A percentile compares a stretch with the other conserved stretches of the same genome.
These are phyloP conservation scores for Hordeum marinum DNA, from an alignment of 176 grass and related monocot genomes.

Conservation along the genomic window DNA sequence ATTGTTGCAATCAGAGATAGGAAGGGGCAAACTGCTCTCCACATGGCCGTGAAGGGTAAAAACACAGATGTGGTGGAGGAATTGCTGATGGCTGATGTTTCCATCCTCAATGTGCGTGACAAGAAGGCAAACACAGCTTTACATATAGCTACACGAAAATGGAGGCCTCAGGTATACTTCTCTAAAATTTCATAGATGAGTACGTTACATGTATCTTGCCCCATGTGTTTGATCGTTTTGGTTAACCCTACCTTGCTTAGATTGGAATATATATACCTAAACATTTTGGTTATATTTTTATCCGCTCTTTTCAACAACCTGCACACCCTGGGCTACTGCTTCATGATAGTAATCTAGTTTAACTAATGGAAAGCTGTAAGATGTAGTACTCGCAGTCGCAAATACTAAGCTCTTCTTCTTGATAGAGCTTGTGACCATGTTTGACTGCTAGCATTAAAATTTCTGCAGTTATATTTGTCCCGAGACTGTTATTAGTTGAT, in stretches of 20 bases:
- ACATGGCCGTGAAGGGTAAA: conserved; percentile 98
- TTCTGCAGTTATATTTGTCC: conserved; percentile 10
- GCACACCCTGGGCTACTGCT: not conserved
- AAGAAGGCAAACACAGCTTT: conserved; percentile 95
- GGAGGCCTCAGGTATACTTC: conserved; percentile 86
- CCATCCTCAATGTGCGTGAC: conserved; percentile 84
- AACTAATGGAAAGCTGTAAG: too few relatives aligned
- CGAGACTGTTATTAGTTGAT: not conserved
- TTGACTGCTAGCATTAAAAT: not conserved
- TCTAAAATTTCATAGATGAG: not conserved
- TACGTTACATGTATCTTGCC: not conserved
- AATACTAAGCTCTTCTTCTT: not conserved
- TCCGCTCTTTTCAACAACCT: not conserved
- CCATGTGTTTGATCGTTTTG: not conserved
- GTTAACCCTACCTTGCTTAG: not conserved
- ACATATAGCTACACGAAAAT: conserved; percentile 98
- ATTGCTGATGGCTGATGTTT: conserved; percentile 72
- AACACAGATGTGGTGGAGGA: conserved; percentile 93
- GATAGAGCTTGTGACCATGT: not conserved
- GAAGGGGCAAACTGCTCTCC: conserved; percentile 96
- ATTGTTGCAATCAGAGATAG: conserved; percentile 81
- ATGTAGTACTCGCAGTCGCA: not conserved
- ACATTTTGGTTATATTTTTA: not conserved
- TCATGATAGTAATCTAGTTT: not conserved
- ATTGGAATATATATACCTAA: not conserved